A percentile compares a stretch with the other conserved stretches of the same genome.
Conservation (phyloP, 2,329 filamentous ascomycete species). For the Aureobasidium lini region DNA sequence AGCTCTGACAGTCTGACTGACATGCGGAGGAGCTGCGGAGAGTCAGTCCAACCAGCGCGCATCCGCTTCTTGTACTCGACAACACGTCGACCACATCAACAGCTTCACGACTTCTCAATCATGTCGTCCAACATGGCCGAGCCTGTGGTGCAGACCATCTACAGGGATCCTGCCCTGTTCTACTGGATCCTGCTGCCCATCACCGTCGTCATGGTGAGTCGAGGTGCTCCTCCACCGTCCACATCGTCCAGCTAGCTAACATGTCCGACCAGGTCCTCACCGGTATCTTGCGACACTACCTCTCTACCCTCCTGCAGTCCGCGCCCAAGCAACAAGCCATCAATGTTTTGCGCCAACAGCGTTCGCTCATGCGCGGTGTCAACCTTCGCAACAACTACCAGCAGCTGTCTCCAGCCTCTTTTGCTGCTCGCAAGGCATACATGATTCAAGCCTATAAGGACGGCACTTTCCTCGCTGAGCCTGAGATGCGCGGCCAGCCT, state of each 20-base stretch:
- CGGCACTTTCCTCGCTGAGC: constrained; percentile 83
- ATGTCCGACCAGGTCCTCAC: constrained; percentile 62
- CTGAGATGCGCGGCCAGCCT: constrained; percentile 75
- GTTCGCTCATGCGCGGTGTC: constrained; percentile 74
- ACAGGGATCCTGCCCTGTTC: constrained; percentile 97
- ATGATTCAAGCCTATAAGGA: constrained; percentile 75
- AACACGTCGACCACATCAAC: neutral
- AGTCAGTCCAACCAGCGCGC: neutral
- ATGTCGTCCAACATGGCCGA: constrained; percentile 62
- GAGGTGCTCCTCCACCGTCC: neutral
- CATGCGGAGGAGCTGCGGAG: neutral
- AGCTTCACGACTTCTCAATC: neutral
- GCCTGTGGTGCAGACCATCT: constrained; percentile 85
- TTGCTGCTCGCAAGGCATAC: constrained; percentile 71
- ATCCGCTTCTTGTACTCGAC: neutral
- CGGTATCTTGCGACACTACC: constrained; percentile 92
- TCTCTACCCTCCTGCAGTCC: constrained; percentile 79
- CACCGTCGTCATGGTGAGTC: constrained; percentile 84
- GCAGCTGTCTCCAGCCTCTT: constrained; percentile 68
- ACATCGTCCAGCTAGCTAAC: constrained; percentile 13
- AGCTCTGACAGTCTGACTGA: neutral
- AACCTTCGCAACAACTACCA: constrained; percentile 77
- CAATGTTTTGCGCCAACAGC: constrained; percentile 72
- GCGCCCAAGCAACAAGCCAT: constrained; percentile 75
- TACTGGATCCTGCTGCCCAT: constrained; percentile 99